A percentile compares a stretch with the other conserved stretches of the same genome.
Conservation (phyloP, 2,329 filamentous ascomycete species). For the Thelonectria blattea region DNA sequence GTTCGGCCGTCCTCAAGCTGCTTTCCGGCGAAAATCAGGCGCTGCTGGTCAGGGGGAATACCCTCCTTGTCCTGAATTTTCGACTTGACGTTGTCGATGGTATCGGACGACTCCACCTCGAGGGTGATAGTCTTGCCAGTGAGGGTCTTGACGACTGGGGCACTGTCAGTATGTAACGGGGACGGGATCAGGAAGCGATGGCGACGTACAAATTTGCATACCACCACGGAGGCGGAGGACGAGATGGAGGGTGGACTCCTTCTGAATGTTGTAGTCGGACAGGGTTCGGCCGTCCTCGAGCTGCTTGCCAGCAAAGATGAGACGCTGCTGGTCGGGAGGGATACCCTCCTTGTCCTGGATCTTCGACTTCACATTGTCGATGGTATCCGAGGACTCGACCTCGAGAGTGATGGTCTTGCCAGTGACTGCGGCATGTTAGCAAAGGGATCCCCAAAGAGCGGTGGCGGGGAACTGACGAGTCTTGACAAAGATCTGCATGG, state of each 20-base stretch:
- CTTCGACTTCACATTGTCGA: conserved; percentile 97
- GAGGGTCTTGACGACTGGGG: conserved; percentile 74
- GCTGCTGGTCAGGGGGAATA: conserved; percentile 94
- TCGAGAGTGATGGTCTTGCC: conserved; percentile 65
- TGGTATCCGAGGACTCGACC: conserved; percentile 89
- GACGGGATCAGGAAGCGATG: not conserved
- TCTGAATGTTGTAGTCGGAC: conserved; percentile 64
- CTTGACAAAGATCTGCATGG: conserved; percentile 99
- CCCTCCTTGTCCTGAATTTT: conserved; percentile 99
- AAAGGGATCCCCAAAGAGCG: not conserved
- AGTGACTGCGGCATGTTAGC: conserved; percentile 63
- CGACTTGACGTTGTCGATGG: conserved; percentile 94
- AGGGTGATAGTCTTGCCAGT: conserved; percentile 95
- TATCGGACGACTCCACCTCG: conserved; percentile 87
- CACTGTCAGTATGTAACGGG: conserved; percentile 24
- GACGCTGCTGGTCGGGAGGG: conserved; percentile 91
- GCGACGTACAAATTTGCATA: conserved; percentile 69
- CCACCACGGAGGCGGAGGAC: conserved; percentile 74
- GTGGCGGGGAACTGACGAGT: conserved; percentile 69
- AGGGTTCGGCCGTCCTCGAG: conserved; percentile 81
- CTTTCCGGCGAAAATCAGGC: conserved; percentile 94
- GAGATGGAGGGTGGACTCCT: conserved; percentile 73
- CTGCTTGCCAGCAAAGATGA: conserved; percentile 97
- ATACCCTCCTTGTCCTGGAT: conserved; percentile 99
- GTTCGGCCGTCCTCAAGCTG: conserved; percentile 94